Evolutionary conservation across 1,284 basidiomycete species (phyloP).

Genomic region (Cutaneotrichosporon cutaneum): DNA sequence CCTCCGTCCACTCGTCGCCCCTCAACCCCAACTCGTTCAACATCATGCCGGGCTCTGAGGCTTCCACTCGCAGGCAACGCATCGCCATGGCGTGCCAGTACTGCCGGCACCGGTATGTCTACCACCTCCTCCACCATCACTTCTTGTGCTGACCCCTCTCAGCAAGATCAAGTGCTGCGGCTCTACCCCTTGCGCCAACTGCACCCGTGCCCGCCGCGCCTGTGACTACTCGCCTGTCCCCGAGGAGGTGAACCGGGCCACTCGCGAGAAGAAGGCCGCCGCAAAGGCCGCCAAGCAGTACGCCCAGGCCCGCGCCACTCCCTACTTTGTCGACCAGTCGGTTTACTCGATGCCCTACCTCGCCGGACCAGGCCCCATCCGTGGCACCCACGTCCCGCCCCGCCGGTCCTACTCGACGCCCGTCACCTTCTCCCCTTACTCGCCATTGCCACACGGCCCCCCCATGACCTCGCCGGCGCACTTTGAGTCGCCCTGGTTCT

Average conservation of each 20-base stretch:
- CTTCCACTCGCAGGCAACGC: constrained; percentile 40
- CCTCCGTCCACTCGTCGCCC: constrained; percentile 10
- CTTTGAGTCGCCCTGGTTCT: constrained; percentile 41
- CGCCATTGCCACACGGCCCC: constrained; percentile 30
- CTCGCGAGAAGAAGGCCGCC: constrained; percentile 48
- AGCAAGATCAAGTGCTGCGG: constrained; percentile 54
- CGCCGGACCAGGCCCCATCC: constrained; percentile 25
- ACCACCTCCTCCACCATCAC: background rate
- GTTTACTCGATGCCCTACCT: constrained; percentile 38
- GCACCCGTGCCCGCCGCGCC: constrained; percentile 43
- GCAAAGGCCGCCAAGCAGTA: constrained; percentile 40
- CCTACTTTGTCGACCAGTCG: constrained; percentile 39
- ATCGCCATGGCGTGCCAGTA: constrained; percentile 51
- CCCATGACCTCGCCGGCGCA: constrained; percentile 39
- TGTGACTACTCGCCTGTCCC: constrained; percentile 53
- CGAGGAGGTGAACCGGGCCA: constrained; percentile 50
- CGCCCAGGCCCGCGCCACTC: constrained; percentile 29
- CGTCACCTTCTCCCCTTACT: constrained; percentile 33
- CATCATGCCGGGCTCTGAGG: constrained; percentile 27
- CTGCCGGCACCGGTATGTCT: constrained; percentile 49
- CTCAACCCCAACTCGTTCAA: constrained; percentile 14
- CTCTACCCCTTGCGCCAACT: constrained; percentile 49
- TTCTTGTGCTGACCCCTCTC: constrained; percentile 10
- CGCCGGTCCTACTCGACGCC: constrained; percentile 42
- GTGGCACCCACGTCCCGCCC: constrained; percentile 33